Evolutionary conservation across 805 yeast genomes (phyloP).

Genomic region (Myxozyma lipomycoides): DNA sequence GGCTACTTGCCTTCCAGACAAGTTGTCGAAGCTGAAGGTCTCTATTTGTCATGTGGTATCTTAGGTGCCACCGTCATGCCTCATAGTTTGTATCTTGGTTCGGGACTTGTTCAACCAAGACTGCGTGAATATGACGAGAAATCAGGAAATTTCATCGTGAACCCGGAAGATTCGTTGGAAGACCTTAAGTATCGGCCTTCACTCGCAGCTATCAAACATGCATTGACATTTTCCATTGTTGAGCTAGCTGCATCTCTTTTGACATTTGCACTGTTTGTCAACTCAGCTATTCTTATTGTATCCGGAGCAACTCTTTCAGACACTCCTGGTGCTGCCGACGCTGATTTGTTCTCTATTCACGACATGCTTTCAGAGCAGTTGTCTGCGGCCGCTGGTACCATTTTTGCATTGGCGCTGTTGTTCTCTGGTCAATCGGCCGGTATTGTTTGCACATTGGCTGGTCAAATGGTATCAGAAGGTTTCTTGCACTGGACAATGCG

Average conservation of each 20-base stretch:
- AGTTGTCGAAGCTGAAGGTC: slow-evolving; percentile 57
- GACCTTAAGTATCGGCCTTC: slow-evolving; percentile 59
- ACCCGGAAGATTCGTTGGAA: slow-evolving; percentile 30
- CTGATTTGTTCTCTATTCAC: slow-evolving; percentile 78
- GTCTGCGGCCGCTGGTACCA: slow-evolving; percentile 73
- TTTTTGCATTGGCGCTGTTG: slow-evolving; percentile 79
- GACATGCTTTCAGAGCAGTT: slow-evolving; percentile 55
- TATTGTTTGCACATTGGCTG: slow-evolving; percentile 83
- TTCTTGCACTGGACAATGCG: slow-evolving; percentile 73
- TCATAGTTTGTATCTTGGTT: slow-evolving; percentile 80
- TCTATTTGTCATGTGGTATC: slow-evolving; percentile 77
- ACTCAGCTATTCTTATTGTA: slow-evolving; percentile 75
- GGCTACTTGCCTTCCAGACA: slow-evolving; percentile 61
- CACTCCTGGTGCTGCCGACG: slow-evolving; percentile 61
- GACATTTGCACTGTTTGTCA: slow-evolving; percentile 80
- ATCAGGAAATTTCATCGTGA: slow-evolving; percentile 53
- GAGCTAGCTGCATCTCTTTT: slow-evolving; percentile 70
- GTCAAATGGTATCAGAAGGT: slow-evolving; percentile 90
- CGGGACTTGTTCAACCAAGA: slow-evolving; percentile 84
- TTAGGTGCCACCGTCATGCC: slow-evolving; percentile 97
- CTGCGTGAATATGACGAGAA: slow-evolving; percentile 71
- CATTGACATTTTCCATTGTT: slow-evolving; percentile 64
- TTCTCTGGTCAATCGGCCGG: slow-evolving; percentile 90
- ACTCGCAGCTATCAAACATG: slow-evolving; percentile 63
- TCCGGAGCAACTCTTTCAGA: slow-evolving; percentile 74